These are phyloP conservation scores for Marasmius oreades DNA, from an alignment of 1,284 basidiomycete species.

Conservation along the genomic window DNA sequence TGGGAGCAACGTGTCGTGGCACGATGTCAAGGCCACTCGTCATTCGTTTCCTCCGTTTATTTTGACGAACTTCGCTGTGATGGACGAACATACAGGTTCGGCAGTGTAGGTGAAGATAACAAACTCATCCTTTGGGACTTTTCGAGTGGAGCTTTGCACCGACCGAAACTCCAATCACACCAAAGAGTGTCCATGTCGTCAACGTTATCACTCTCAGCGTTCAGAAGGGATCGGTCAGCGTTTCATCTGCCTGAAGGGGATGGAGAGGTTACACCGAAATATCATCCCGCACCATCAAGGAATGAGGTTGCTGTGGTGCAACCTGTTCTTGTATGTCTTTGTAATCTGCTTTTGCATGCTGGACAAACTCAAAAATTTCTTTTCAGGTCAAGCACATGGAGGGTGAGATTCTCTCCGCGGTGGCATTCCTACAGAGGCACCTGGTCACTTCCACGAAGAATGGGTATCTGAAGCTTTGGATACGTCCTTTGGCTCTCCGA, in stretches of 20 bases:
- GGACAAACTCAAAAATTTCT: background rate
- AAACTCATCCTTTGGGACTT: slow-evolving; percentile 96
- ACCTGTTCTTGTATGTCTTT: slow-evolving; percentile 74
- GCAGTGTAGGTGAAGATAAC: slow-evolving; percentile 92
- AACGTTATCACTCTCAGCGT: slow-evolving; percentile 57
- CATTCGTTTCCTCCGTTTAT: slow-evolving; percentile 85
- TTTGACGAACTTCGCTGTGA: slow-evolving; percentile 89
- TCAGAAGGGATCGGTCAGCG: slow-evolving; percentile 56
- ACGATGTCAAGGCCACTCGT: slow-evolving; percentile 94
- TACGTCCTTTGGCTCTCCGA: slow-evolving; percentile 59
- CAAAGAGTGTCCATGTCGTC: slow-evolving; percentile 74
- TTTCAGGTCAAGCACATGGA: slow-evolving; percentile 75
- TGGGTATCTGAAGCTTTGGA: slow-evolving; percentile 81
- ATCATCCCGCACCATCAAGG: slow-evolving; percentile 83
- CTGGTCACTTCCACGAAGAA: slow-evolving; percentile 74
- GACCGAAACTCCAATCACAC: slow-evolving; percentile 70
- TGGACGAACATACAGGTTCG: slow-evolving; percentile 86
- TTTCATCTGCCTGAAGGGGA: slow-evolving; percentile 49
- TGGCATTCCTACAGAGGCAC: slow-evolving; percentile 70
- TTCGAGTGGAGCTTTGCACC: slow-evolving; percentile 71
- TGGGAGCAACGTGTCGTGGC: slow-evolving; percentile 93
- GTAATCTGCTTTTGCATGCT: background rate
- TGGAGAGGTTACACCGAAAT: slow-evolving; percentile 44
- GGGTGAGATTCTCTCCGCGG: slow-evolving; percentile 65
- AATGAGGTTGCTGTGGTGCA: slow-evolving; percentile 90